A percentile compares a stretch with the other conserved stretches of the same genome.
These are phyloP conservation scores for Candida morakotiae DNA, from an alignment of 805 yeast genomes.

Conservation along the genomic window DNA sequence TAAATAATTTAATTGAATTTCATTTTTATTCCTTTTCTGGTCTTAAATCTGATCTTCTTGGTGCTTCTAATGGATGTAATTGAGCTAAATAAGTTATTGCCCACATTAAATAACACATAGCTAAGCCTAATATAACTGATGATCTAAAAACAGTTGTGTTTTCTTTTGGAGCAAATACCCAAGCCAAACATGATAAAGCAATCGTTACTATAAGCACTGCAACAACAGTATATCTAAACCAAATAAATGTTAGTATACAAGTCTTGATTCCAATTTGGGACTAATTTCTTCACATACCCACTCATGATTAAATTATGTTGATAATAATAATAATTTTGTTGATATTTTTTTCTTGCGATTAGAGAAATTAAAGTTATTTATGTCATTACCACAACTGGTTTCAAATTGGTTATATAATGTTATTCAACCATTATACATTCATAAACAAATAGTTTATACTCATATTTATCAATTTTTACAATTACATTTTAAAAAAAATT, in stretches of 20 bases:
- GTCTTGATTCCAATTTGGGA: background rate
- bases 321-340: background rate
- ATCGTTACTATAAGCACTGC: constrained; percentile 57
- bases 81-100: constrained; percentile 87
- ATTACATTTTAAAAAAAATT: constrained; percentile 32
- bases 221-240: constrained; percentile 63
- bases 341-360: background rate
- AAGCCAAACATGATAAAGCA: constrained; percentile 59
- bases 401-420: constrained; percentile 40
- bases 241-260: too few relatives aligned
- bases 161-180: constrained; percentile 83
- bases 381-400: constrained; percentile 24
- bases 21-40: constrained; percentile 57
- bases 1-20: too few relatives aligned
- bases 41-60: constrained; percentile 85
- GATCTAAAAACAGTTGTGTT: constrained; percentile 49
- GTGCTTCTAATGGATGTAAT: constrained; percentile 86
- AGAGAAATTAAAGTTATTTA: too few relatives aligned
- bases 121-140: constrained; percentile 55
- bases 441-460: constrained; percentile 56
- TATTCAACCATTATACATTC: constrained; percentile 48
- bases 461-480: constrained; percentile 58
- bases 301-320: constrained; percentile 11
- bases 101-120: constrained; percentile 86
- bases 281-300: constrained; percentile 14